Base-by-base conservation (phyloP, 1,284 basidiomycete genomes). In the Pterulicium gracile region DNA sequence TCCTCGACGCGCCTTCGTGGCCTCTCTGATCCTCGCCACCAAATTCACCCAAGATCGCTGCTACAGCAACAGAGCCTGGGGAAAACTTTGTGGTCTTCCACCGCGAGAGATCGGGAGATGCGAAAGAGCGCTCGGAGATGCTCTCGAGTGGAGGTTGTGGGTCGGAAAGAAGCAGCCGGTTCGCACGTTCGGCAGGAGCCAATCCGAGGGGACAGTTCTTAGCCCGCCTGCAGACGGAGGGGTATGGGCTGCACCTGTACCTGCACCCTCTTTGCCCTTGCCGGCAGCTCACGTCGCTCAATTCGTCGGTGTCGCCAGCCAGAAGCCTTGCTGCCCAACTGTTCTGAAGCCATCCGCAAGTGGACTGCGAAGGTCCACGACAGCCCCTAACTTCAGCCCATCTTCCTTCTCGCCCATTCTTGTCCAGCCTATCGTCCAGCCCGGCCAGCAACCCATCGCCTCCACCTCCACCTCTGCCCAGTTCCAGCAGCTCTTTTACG, bases 31-130 rank as follows among this genome's bases (percentile, higher is more conserved):
- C 51, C 70, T 91, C 40, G 91, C 92, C 0, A 85, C 86, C 21
- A 96, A 97, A 60, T 95, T 94, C 61, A 78, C 88, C 49, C 90
- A 94, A 66, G 93, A 97, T 58, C 82, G 87, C 47, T 91, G 87
- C 46, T 96, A 93, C 58, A 91, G 87, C 13, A 95, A 96, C 61
- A 77, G 81, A 17, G 91, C 92, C 15, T 96, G 92, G 92, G 81
- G 88, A 4, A 91, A 91, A 58, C 69, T 89, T 1, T 86, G 83
- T 19, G 85, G 87, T 23, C 70, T 89, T 3, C 79, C 81, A 1
- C 76, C 85, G 5, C 69, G 81, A 34, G 85, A 89, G 64, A 84
- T 89, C 44, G 78, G 84, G 21, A 75, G 85, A 19, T 88, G 86
- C 56, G 85, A 89, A 60, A 78, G 82, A 19, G 84, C 86, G 0